phyloP scores from a whole-genome alignment of 495 filamentous ascomycete genomes.

The Neurospora hispaniola region DNA sequence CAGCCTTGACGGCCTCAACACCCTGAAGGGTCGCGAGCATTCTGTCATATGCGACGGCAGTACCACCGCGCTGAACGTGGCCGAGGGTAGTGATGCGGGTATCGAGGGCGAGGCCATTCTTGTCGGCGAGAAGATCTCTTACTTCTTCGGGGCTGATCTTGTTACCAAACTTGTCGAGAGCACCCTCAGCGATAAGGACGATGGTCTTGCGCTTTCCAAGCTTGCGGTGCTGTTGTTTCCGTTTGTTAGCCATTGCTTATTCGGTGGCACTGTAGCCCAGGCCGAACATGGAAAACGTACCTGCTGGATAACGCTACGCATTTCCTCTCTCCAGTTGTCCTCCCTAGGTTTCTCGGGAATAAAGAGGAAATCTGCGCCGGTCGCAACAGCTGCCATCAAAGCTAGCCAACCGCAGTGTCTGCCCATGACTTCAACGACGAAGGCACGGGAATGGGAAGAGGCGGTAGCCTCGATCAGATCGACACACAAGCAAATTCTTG shows the following conservation, averaged over 20 bases:
- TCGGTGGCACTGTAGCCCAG: neutral
- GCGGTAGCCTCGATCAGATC: slow-evolving; percentile 97
- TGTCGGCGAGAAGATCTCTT: slow-evolving; percentile 76
- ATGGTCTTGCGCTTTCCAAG: slow-evolving; percentile 95
- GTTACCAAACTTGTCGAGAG: slow-evolving; percentile 73
- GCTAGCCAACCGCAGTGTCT: slow-evolving; percentile 97
- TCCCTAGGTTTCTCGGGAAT: slow-evolving; percentile 89
- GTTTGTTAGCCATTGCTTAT: slow-evolving; percentile 1
- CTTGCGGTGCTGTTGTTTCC: slow-evolving; percentile 58
- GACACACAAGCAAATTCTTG: slow-evolving; percentile 84
- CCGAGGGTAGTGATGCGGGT: slow-evolving; percentile 92
- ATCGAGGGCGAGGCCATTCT: slow-evolving; percentile 61
- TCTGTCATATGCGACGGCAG: slow-evolving; percentile 87
- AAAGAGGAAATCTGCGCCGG: slow-evolving; percentile 93
- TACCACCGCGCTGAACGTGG: slow-evolving; percentile 90
- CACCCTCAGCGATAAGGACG: slow-evolving; percentile 94
- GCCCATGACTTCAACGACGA: slow-evolving; percentile 99
- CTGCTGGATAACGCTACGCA: slow-evolving; percentile 72
- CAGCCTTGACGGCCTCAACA: slow-evolving; percentile 90
- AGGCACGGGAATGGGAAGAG: slow-evolving; percentile 91
- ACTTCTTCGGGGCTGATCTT: slow-evolving; percentile 72
- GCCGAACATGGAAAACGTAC: slow-evolving; percentile 32
- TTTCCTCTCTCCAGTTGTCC: slow-evolving; percentile 80
- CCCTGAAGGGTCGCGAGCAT: slow-evolving; percentile 90
- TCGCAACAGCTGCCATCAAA: slow-evolving; percentile 90